A percentile compares a stretch with the other conserved stretches of the same genome.
Conservation (phyloP, 2,329 filamentous ascomycete species). For the Microcera coccophila region DNA sequence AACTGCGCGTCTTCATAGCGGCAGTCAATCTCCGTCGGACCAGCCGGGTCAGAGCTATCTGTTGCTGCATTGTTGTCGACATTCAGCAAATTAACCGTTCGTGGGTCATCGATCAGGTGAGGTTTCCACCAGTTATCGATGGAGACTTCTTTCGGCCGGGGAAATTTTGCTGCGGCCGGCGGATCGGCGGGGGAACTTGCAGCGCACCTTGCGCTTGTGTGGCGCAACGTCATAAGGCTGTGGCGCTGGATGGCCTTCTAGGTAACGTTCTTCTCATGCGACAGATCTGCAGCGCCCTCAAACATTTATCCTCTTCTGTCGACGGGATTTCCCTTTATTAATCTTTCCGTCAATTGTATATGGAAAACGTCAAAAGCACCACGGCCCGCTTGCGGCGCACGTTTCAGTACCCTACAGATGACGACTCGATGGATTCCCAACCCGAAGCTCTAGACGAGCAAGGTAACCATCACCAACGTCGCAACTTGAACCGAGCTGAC, state of each 20-base stretch:
- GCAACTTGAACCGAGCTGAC: not conserved
- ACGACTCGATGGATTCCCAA: conserved; percentile 43
- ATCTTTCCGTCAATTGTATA: not conserved
- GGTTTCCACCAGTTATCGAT: too few relatives aligned
- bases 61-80: conserved; percentile 18
- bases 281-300: conserved; percentile 13
- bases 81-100: conserved; percentile 4
- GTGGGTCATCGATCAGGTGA: conserved; percentile 22
- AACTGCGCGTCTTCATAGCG: conserved; percentile 19
- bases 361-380: conserved; percentile 20
- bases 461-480: conserved; percentile 43
- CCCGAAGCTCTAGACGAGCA: conserved; percentile 71
- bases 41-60: conserved; percentile 24
- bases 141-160: conserved; percentile 13
- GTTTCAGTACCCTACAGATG: conserved; percentile 69
- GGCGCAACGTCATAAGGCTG: conserved; percentile 27
- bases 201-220: conserved; percentile 9
- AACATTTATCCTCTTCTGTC: not conserved
- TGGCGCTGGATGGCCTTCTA: conserved; percentile 7
- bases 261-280: conserved; percentile 17
- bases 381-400: conserved; percentile 66
- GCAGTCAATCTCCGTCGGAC: conserved; percentile 23
- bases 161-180: conserved; percentile 25
- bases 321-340: not conserved
- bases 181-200: not conserved